These are phyloP conservation scores for Collariella sp. DNA, from an alignment of 495 filamentous ascomycete species.

Conservation along the genomic window DNA sequence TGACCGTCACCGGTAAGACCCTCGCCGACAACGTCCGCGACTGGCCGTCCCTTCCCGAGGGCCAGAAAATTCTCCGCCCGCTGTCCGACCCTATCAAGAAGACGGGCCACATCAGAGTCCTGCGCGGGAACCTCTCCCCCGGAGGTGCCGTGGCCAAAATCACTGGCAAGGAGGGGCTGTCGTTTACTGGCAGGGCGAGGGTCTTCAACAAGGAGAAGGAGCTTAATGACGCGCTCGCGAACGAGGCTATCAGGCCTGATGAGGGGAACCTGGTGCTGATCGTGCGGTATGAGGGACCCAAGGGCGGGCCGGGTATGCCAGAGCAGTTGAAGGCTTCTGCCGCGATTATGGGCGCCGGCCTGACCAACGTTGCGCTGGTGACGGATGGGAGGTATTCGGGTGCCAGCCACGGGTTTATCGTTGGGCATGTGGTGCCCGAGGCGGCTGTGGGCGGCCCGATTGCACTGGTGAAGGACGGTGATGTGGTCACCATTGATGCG, in stretches of 20 bases:
- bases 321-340: slow-evolving; percentile 87
- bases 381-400: slow-evolving; percentile 91
- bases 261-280: slow-evolving; percentile 74
- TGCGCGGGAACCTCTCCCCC: slow-evolving; percentile 84
- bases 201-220: slow-evolving; percentile 88
- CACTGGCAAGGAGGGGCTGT: slow-evolving; percentile 85
- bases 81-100: slow-evolving; percentile 77
- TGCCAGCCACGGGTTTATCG: slow-evolving; percentile 91
- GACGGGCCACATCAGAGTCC: slow-evolving; percentile 82
- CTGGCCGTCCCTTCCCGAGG: slow-evolving; percentile 70
- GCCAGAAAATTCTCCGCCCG: slow-evolving; percentile 79
- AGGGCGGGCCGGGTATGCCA: slow-evolving; percentile 97
- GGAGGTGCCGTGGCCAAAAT: slow-evolving; percentile 95
- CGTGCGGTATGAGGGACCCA: slow-evolving; percentile 92
- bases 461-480: slow-evolving; percentile 69
- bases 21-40: slow-evolving; percentile 78
- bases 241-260: slow-evolving; percentile 59
- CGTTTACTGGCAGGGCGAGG: slow-evolving; percentile 71
- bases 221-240: slow-evolving; percentile 66
- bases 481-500: slow-evolving; percentile 80
- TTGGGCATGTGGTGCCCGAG: slow-evolving; percentile 89
- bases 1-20: slow-evolving; percentile 87
- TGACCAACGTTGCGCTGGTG: slow-evolving; percentile 83
- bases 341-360: slow-evolving; percentile 83
- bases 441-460: slow-evolving; percentile 76